Base-by-base conservation (phyloP, 2,329 filamentous ascomycete species). In the Penicillium vulpinum region DNA sequence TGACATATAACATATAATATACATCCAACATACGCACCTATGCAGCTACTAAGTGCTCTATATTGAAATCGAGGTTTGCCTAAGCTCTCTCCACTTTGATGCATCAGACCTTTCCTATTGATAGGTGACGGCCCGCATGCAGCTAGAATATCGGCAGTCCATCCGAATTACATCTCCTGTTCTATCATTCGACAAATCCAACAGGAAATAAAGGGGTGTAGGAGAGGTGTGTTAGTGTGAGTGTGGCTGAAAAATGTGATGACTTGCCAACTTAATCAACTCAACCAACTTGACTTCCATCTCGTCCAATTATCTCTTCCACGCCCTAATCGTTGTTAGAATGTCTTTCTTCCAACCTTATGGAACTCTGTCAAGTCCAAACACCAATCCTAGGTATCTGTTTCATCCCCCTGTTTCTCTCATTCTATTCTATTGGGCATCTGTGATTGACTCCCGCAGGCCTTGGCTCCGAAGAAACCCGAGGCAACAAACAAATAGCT, bases 361-460 rank as follows among this genome's bases (percentile, higher is more conserved):
- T 41, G 28, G 46, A 52, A 50, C 40, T 36, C 28, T 44, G 41
- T 54, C 49, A 60, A 56, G 51, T 33, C 29, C 44, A 53, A 31
- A 48, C 49, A 40, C 51, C 21, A 54, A 54, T 52, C 8, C 40
- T 28, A n/a, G n/a, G 22, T 36, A 8, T 18, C 38, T 60, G 57
- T 59, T 60, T 54, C 38, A 50, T 22, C 56, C 54, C 51, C 55
- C 51, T 44, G 48, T 51, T n/a, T 46, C 41, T 47, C 29, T 40
- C 41, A 39, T 48, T 31, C 26, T 49, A 18, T 38, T 45, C 46
- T 51, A 46, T 57, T 49, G 51, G 43, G 31, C 22, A 16, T 46
- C 28, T 56, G 55, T 60, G 56, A 62, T 64, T 58, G 46, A 62
- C 52, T 39, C 50, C 51, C 41, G 55, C 49, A 57, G 39, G 41